These are phyloP conservation scores for Lagerstroemia speciosa DNA, from an alignment of 345 rosid species.

Conservation along the genomic window DNA sequence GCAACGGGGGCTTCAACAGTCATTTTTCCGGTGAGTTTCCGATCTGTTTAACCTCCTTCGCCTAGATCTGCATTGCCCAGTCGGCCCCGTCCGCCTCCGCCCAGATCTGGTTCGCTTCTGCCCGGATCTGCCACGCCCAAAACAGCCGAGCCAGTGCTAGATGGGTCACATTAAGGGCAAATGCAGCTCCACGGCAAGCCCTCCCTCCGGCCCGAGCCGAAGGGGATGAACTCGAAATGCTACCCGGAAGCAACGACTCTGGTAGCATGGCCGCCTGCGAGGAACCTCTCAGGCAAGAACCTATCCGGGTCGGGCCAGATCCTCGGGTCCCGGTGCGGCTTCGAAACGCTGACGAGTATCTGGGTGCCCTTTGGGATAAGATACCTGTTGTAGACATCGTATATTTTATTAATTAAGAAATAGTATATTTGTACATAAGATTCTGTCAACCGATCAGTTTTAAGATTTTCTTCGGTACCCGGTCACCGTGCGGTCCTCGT, in stretches of 20 bases:
- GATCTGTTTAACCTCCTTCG: no score
- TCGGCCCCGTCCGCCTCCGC: no score
- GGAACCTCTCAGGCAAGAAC: slow-evolving; percentile 4
- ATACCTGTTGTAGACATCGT: no score
- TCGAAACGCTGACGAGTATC: slow-evolving; percentile 39
- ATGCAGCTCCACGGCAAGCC: slow-evolving; percentile 33
- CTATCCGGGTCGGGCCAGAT: slow-evolving; percentile 26
- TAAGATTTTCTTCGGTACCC: no score
- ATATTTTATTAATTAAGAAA: no score
- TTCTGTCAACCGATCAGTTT: no score
- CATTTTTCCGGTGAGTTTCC: no score
- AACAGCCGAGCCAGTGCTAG: slow-evolving; percentile 31
- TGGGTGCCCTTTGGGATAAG: slow-evolving; percentile 34
- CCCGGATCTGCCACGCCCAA: no score
- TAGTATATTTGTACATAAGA: no score
- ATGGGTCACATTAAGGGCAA: slow-evolving; percentile 31
- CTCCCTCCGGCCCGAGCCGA: slow-evolving; percentile 44
- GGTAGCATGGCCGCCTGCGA: slow-evolving; percentile 3
- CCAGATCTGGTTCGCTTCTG: no score
- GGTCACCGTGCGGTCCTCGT: slow-evolving; percentile 34
- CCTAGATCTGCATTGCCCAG: no score
- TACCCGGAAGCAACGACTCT: slow-evolving; percentile 32
- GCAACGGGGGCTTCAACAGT: no score
- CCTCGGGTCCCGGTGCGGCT: slow-evolving; percentile 40
- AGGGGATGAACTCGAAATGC: slow-evolving; percentile 35